phyloP scores from a whole-genome alignment of 306 rosid genomes.

The Abrus precatorius region DNA sequence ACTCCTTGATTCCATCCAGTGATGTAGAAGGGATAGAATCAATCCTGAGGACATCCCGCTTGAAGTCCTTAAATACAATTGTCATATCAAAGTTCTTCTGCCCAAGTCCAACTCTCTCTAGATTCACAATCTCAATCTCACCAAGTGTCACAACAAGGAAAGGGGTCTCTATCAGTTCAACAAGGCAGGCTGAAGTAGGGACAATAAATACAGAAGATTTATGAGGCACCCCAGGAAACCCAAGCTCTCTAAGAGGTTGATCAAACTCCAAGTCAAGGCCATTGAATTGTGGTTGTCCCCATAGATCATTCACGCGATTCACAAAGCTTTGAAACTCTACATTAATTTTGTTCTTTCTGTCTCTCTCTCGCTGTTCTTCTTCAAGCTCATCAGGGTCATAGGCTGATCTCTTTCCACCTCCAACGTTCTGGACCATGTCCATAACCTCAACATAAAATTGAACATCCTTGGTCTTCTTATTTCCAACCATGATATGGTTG shows the following conservation, averaged over 20 bases:
- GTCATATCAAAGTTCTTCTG: conserved; percentile 99
- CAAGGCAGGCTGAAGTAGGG: conserved; percentile 89
- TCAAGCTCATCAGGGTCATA: conserved; percentile 98
- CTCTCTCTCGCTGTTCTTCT: conserved; percentile 97
- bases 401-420: conserved; percentile 90
- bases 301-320: conserved; percentile 87
- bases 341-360: conserved; percentile 90
- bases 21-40: conserved; percentile 91
- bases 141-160: conserved; percentile 85
- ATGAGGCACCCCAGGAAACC: conserved; percentile 94
- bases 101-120: conserved; percentile 98
- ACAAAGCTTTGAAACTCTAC: conserved; percentile 87
- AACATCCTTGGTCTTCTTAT: conserved; percentile 94
- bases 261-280: conserved; percentile 93
- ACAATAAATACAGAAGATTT: conserved; percentile 92
- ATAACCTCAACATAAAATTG: conserved; percentile 94
- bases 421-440: conserved; percentile 92
- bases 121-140: conserved; percentile 96
- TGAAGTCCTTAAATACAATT: conserved; percentile 90
- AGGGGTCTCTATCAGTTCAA: conserved; percentile 91
- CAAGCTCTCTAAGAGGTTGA: conserved; percentile 97
- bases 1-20: conserved; percentile 94
- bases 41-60: conserved; percentile 88
- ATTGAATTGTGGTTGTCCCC: conserved; percentile 90
- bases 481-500: conserved; percentile 96